These are phyloP conservation scores for Syncephalastrum monosporum DNA, from an alignment of 371 early-diverging fungal species.

Conservation along the genomic window DNA sequence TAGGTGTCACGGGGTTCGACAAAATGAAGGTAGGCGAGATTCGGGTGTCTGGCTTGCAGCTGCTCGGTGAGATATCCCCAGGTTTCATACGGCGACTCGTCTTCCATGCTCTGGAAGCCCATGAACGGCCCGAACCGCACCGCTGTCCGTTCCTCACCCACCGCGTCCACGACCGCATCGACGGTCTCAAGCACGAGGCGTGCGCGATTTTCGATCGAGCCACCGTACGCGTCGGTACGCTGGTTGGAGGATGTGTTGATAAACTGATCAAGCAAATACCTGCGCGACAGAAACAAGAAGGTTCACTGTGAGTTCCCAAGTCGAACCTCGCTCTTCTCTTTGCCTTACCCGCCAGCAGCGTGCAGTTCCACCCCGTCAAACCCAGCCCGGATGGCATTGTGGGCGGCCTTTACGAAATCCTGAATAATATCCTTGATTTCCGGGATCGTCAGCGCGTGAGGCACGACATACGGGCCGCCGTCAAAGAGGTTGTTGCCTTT, in stretches of 20 bases:
- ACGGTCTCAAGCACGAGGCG: constrained; percentile 47
- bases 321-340: background rate
- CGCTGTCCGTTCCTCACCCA: constrained; percentile 7
- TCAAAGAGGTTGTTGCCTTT: background rate
- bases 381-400: constrained; percentile 38
- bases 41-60: constrained; percentile 9
- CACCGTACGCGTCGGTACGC: constrained; percentile 61
- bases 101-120: constrained; percentile 10
- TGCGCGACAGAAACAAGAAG: background rate
- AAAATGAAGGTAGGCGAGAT: constrained; percentile 16
- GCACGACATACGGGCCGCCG: background rate
- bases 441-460: constrained; percentile 21
- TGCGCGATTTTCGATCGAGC: constrained; percentile 50
- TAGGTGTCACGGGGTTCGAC: constrained; percentile 10
- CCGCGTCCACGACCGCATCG: constrained; percentile 23
- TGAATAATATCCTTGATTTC: constrained; percentile 26
- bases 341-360: constrained; percentile 53
- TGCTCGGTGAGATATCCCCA: constrained; percentile 9
- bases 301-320: background rate
- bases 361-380: constrained; percentile 69
- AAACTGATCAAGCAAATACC: constrained; percentile 61
- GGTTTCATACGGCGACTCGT: constrained; percentile 13
- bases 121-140: constrained; percentile 10
- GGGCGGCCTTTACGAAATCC: constrained; percentile 32
- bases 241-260: constrained; percentile 31